Evolutionary conservation across 768 basidiomycete species (phyloP), one percentile per base, ranked within the genome.

Genomic region (Cubamyces lactineus): DNA sequence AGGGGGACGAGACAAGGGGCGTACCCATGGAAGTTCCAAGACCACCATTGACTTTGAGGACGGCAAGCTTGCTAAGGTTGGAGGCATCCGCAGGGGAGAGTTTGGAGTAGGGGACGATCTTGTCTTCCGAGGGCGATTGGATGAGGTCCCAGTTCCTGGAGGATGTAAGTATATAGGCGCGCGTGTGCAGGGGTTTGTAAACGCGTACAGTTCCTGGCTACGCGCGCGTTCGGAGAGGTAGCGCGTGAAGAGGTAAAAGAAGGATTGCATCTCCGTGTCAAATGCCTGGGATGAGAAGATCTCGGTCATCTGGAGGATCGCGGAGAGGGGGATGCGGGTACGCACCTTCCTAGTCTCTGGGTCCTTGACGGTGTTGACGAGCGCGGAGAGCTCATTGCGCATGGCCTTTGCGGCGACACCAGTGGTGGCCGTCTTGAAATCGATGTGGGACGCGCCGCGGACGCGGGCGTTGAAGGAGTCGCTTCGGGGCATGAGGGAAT

Each of bases 351-450:
- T 92, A 58, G 90, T 89, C 42, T 81, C 73, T 30, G 85, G 82
- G 66, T 98, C 92, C 65, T 86, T 81, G 72, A 96, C 91, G 64
- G 88, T 89, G 73, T 83, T 80, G 71, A 98, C 94, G 83, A 99
- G 91, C 72, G 86, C 86, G 76, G 90, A 90, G 78, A 99, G 89
- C 81, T 98, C 97, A 74, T 98, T 97, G 81, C 94, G 88, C 96
- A 98, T 98, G 58, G 94, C 83, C 81, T 97, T 98, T 86, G 84
- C 82, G 17, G 80, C 80, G 59, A 84, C 80, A 62, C 81, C 81
- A 12, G 82, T 84, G 41, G 79, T 96, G 66, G 96, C 96, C n/a
- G 94, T 96, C 82, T 96, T 95, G 86, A 96, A 96, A 79, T 98
- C 91, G 80, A 92, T 88, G 75, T 92, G 89, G 68, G 84, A 86